Evolutionary conservation across 192 early-diverging fungal species (phyloP), one percentile per base, ranked within the genome.

Genomic region (Umbelopsis ramanniana): DNA sequence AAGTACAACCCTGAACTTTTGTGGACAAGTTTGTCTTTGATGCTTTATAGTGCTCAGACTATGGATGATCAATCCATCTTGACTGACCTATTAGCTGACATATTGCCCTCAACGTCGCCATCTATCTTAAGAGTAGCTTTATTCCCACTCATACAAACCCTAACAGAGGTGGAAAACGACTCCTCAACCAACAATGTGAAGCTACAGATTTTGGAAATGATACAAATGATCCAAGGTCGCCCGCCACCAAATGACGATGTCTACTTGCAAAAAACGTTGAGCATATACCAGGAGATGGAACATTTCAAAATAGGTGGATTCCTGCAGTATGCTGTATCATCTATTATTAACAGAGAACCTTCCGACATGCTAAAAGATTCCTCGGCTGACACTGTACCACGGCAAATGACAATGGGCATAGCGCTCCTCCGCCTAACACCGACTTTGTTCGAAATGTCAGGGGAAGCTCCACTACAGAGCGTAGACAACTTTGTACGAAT

Each of bases 141-240:
- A 17, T 67, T 88, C 10, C 84, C 87, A 7, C 72, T 86, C 14
- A 84, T 86, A 46, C 87, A 88, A 45, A 77, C 81, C 33, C 69
- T 88, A 22, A 71, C 83, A 4, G 87, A 88, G 47, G 15, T 55
- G 6, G 26, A 52, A 0, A 71, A 46, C 15, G 71, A 63, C 1
- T 19, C 33, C 6, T 35, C 26, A 19, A n/a, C 15, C 7, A 29
- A n/a, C 2, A 37, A 29, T 33, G 12, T 4, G 14, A 63, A 63
- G 15, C 33, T 63, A 33, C 29, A 63, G 17, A 63, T 63, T 17
- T 35, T 63, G 57, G 29, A 63, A 33, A 63, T 63, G 19, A 29
- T 63, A n/a, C 26, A 63, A 17, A 4, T 15, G 33, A 63, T 63
- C 23, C 10, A 37, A 15, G n/a, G 17, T 17, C 11, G 19, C 0